Base-by-base conservation (phyloP, 352 stramenopile genomes). In the Aphanomyces invadans region DNA sequence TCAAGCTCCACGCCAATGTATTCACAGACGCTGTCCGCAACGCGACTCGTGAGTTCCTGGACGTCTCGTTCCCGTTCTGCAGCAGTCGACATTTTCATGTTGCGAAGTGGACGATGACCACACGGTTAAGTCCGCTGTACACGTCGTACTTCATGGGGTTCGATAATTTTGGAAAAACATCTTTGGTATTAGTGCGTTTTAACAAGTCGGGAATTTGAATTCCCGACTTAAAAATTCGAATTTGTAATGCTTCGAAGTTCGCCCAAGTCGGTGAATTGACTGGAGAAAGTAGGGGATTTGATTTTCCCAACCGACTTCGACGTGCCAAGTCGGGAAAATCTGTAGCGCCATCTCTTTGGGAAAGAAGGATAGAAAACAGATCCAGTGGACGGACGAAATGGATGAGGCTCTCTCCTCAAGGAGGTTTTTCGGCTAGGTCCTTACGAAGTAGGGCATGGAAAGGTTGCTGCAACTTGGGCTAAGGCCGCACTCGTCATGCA, bases 221-320 rank as follows among this genome's bases (percentile, higher is more conserved):
- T 54, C 25, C n/a, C 46, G 46, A 54, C 46, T 54, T 54, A n/a
- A 7, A 54, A 54, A 23, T 54, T 54, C 46, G 46, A 29, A 29
- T 54, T 54, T 29, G n/a, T 29, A 54, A 29, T 29, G n/a, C n/a
- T 54, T 54, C 46, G 46, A 54, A 54, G n/a, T 54, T 54, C 46
- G 46, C n/a, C n/a, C n/a, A n/a, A n/a, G n/a, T n/a, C 46, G 46
- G 46, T 23, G n/a, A 54, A 29, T 21, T 54, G 7, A 29, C 25
- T 54, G 46, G 46, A 7, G 19, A 23, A n/a, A 54, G 46, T n/a
- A 11, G 46, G 46, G n/a, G 19, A 54, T 21, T 54, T 54, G 7
- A 54, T 21, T 29, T 29, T 42, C 36, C 36, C 36, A 15, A 42
- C 36, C 36, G 36, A 42, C 36, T 42, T 42, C 15, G 36, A 7